Conservation (phyloP, 176 grass and related monocot species). For the Urochloa ruziziensis region DNA sequence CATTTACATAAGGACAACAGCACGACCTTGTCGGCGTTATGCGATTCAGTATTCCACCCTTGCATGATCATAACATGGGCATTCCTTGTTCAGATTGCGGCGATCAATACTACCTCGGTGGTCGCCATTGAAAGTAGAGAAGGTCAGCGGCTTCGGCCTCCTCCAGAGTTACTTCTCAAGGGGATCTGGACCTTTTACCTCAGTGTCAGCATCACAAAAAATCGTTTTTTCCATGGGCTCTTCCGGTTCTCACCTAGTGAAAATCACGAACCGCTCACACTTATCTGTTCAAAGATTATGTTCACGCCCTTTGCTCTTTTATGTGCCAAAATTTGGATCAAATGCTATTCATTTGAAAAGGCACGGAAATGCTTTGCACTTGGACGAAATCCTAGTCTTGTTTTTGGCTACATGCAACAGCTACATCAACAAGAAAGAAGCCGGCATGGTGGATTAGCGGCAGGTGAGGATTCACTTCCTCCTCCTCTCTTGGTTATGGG, state of each 20-base stretch:
- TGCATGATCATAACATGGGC: not conserved
- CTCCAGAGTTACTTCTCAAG: not conserved
- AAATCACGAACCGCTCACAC: not conserved
- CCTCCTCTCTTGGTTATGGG: slow-evolving; percentile 1
- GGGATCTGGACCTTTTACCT: not conserved
- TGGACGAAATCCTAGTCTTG: not conserved
- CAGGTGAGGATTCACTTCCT: not conserved
- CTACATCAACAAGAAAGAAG: not conserved
- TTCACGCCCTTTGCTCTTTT: not conserved
- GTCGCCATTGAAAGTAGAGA: slow-evolving; percentile 10
- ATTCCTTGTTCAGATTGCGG: not conserved
- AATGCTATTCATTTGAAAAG: not conserved
- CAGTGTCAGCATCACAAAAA: not conserved
- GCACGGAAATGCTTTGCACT: not conserved
- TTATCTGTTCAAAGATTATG: not conserved
- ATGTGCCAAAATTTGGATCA: not conserved
- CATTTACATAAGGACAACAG: not conserved
- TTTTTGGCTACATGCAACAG: not conserved
- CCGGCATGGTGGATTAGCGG: not conserved
- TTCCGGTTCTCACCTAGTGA: not conserved
- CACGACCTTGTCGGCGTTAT: not conserved
- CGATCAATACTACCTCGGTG: not conserved
- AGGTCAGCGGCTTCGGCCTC: not conserved
- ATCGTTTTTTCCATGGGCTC: not conserved
- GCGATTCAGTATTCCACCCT: not conserved